Percentiles rank a stretch among this genome's conserved stretches.
Conservation (phyloP, 352 stramenopile species). For the Chrysophaeum taylorii region DNA sequence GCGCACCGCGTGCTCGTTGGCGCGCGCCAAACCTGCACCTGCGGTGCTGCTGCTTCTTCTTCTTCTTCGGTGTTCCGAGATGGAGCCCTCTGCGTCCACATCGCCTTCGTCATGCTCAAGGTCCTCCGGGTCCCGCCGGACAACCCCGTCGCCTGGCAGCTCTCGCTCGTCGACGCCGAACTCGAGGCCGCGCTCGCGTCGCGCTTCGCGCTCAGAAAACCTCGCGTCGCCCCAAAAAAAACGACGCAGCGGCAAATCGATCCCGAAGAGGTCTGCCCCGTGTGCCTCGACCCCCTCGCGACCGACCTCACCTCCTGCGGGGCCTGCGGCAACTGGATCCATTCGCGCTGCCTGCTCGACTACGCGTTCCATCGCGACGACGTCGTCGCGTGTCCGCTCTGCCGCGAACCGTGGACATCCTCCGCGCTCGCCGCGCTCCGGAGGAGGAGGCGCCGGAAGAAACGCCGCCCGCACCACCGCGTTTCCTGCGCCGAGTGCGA, state of each 20-base stretch:
- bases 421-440: too few relatives aligned
- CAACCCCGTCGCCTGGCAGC: conserved; percentile 35
- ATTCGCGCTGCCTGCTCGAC: conserved; percentile 28
- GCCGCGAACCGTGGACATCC: conserved; percentile 27
- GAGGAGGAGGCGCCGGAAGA: too few relatives aligned
- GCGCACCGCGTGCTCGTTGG: conserved; percentile 27
- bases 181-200: conserved; percentile 21
- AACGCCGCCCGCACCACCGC: too few relatives aligned
- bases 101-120: conserved; percentile 37
- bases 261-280: conserved; percentile 27
- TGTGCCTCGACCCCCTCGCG: conserved; percentile 35
- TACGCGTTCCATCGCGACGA: conserved; percentile 24
- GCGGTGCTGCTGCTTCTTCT: too few relatives aligned
- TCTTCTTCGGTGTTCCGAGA: conserved; percentile 23
- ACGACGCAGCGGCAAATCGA: not conserved
- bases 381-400: conserved; percentile 32
- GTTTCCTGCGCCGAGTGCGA: not conserved
- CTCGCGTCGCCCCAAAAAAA: not conserved
- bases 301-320: conserved; percentile 31
- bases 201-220: not conserved
- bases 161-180: conserved; percentile 27
- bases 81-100: conserved; percentile 30
- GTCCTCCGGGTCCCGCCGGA: conserved; percentile 27
- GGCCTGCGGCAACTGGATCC: conserved; percentile 30
- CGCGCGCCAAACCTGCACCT: conserved; percentile 28